Evolutionary conservation across 1,139 yeast species (phyloP), one percentile per base, ranked within the genome.

Genomic region (Nakaseomyces sp.): DNA sequence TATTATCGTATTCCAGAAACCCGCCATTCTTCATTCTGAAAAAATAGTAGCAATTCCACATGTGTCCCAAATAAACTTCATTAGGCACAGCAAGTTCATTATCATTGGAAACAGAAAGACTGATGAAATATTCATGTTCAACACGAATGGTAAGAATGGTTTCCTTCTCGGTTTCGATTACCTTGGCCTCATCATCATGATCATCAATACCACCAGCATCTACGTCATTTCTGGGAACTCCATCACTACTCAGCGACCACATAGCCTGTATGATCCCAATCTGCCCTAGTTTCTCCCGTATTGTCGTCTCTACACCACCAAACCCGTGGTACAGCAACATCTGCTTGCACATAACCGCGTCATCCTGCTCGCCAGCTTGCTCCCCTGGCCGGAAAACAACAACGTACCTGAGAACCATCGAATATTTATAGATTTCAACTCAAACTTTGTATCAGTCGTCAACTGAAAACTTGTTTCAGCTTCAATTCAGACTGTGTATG

Each of bases 211-310:
- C 13, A 17, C 22, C 31, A 22, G 18, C 22, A n/a, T 37, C 48
- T 2, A 45, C 54, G 15, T 51, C 54, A 3, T 50, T 38, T 1
- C 18, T 53, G 42, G 7, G 50, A 45, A 29, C 5, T 15, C 32
- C 13, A n/a, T 26, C 32, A 29, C 32, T 18, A 0, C 60, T 56
- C 33, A 68, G 59, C 2, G 60, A 54, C 55, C 61, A 56, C 26
- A 67, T 54, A 0, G 70, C 72, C 44, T 66, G 66, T 4, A 68
- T 54, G 13, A 68, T 52, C 3, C 73, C 71, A 24, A 68, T 54
- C 26, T 56, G 57, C 16, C 66, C 50, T 32, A 66, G 47, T 49
- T 62, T 61, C 7, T 58, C 64, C 47, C 66, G 60, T 12, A 54
- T 39, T n/a, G 57, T 41, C 7, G 48, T 40, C 9, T 42, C 47